A percentile compares a stretch with the other conserved stretches of the same genome.
These are phyloP conservation scores for Cryphonectria nitschkei DNA, from an alignment of 2,329 filamentous ascomycete species.

Conservation along the genomic window DNA sequence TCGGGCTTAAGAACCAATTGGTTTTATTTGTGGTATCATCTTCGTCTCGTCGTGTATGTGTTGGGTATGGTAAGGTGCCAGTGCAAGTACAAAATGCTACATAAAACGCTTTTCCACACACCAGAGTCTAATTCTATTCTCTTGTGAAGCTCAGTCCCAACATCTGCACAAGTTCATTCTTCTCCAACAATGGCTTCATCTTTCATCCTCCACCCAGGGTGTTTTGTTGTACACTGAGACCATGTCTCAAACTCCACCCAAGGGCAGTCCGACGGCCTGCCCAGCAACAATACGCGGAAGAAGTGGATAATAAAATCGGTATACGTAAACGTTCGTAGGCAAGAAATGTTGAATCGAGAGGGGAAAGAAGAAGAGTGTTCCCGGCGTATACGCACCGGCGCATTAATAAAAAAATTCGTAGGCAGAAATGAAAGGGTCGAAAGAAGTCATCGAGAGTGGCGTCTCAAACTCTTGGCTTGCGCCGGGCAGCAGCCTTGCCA, in stretches of 20 bases:
- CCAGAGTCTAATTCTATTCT: conserved; percentile 10
- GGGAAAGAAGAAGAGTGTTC: not conserved
- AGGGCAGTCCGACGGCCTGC: not conserved
- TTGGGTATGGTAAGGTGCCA: conserved; percentile 10
- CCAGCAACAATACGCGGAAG: conserved; percentile 1
- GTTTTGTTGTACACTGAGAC: conserved; percentile 6
- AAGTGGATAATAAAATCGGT: conserved; percentile 4
- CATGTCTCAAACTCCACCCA: not conserved
- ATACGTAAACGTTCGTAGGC: conserved; percentile 8
- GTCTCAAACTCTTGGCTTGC: conserved; percentile 22
- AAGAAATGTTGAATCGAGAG: not conserved
- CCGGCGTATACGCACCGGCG: conserved; percentile 2
- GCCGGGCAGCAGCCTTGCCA: conserved; percentile 32
- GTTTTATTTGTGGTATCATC: conserved; percentile 16
- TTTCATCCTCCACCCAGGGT: not conserved
- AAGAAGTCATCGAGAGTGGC: not conserved
- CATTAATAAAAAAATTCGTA: conserved; percentile 13
- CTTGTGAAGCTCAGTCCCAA: not conserved
- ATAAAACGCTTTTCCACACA: conserved; percentile 4
- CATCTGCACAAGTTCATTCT: not conserved
- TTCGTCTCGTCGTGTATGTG: conserved; percentile 19
- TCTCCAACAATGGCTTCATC: not conserved
- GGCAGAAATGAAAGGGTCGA: not conserved
- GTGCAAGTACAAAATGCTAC: conserved; percentile 8
- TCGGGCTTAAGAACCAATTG: not conserved